Evolutionary conservation across 1,139 yeast species (phyloP).

Genomic region (Hansenula lynferdii): DNA sequence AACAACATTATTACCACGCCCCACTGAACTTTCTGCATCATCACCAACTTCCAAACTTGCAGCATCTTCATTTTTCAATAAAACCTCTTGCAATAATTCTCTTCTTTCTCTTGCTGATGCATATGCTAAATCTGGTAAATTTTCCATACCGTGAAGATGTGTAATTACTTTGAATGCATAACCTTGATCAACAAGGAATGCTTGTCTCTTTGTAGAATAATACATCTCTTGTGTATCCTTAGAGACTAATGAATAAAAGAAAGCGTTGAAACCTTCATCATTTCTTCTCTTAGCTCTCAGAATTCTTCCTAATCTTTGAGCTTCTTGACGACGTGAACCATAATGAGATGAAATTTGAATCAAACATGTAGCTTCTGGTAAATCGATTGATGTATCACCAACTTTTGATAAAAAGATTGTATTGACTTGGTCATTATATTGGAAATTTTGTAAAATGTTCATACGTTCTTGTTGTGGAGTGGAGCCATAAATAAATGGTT

Average conservation of each 20-base stretch:
- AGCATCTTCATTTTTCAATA: constrained; percentile 92
- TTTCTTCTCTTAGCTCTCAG: constrained; percentile 96
- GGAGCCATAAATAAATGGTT: constrained; percentile 95
- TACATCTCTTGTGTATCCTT: constrained; percentile 99
- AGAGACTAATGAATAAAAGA: constrained; percentile 91
- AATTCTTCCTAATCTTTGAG: constrained; percentile 94
- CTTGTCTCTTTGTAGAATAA: constrained; percentile 96
- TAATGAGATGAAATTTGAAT: constrained; percentile 97
- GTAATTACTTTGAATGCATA: constrained; percentile 98
- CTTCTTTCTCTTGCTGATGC: constrained; percentile 87
- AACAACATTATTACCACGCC: constrained; percentile 46
- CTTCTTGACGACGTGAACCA: constrained; percentile 99
- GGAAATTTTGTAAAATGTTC: constrained; percentile 95
- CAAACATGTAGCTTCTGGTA: constrained; percentile 97
- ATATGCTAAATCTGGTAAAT: constrained; percentile 86
- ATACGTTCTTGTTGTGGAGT: constrained; percentile 98
- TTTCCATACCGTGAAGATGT: constrained; percentile 96
- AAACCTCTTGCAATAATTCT: constrained; percentile 86
- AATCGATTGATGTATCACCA: constrained; percentile 96
- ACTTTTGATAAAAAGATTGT: constrained; percentile 95
- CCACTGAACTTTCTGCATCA: constrained; percentile 85
- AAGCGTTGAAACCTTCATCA: constrained; percentile 98
- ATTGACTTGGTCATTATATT: constrained; percentile 90
- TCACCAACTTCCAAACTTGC: constrained; percentile 96
- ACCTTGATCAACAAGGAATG: constrained; percentile 97